Conservation (phyloP, 1,139 yeast genomes). For the Barnettozyma hawaiiensis region DNA sequence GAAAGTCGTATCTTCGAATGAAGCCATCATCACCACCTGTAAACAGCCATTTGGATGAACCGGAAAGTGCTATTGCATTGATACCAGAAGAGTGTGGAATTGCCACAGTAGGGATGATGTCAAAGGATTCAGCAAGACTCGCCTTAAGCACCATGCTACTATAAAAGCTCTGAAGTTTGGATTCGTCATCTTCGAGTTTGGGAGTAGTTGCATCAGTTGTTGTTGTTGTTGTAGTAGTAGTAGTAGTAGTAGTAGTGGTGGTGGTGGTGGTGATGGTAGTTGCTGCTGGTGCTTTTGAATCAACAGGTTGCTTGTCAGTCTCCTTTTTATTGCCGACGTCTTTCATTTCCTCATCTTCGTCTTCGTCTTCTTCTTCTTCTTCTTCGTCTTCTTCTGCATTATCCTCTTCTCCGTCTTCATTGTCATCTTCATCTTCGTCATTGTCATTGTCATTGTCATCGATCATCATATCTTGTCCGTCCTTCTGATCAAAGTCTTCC, state of each 20-base stretch:
- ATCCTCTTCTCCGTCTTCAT: slow-evolving; percentile 18
- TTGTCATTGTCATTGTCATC: too few relatives aligned
- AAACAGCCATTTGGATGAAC: slow-evolving; percentile 81
- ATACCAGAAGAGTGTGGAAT: slow-evolving; percentile 67
- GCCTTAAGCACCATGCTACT: slow-evolving; percentile 40
- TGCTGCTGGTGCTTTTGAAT: background rate
- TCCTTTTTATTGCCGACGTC: slow-evolving; percentile 18
- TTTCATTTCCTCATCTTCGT: slow-evolving; percentile 23
- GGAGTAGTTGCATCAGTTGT: background rate
- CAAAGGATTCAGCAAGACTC: slow-evolving; percentile 43
- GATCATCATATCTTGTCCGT: slow-evolving; percentile 29
- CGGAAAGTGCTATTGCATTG: slow-evolving; percentile 71
- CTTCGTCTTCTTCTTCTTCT: slow-evolving; percentile 19
- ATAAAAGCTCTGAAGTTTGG: slow-evolving; percentile 31
- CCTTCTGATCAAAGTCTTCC: slow-evolving; percentile 24
- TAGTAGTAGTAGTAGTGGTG: too few relatives aligned
- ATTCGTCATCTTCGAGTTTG: slow-evolving; percentile 10
- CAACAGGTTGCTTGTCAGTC: slow-evolving; percentile 16
- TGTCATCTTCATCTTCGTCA: slow-evolving; percentile 16
- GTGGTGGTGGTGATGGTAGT: slow-evolving; percentile 3
- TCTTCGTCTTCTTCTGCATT: slow-evolving; percentile 8
- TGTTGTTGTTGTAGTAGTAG: too few relatives aligned
- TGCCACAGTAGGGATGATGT: slow-evolving; percentile 64
- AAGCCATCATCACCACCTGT: slow-evolving; percentile 98
- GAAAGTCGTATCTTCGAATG: slow-evolving; percentile 82